Base-by-base conservation (phyloP, 305 asterid species). In the Striga hermonthica region DNA sequence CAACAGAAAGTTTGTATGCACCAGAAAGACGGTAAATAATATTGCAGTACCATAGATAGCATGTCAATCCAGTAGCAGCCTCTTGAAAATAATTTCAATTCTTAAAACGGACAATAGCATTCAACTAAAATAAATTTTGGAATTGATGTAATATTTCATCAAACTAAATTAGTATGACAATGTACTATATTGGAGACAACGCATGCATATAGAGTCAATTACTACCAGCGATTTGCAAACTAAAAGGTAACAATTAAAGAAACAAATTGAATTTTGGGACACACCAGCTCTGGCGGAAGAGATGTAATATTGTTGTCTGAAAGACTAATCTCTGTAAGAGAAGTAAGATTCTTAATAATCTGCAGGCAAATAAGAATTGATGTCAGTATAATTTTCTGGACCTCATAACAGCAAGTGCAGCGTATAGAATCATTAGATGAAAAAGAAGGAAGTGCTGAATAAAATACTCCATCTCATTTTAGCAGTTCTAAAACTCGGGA, bases 231-330 rank as follows among this genome's bases (percentile, higher is more conserved):
- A 41, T 70, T 1, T 57, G 56, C 28, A 64, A 65, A 40, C 63
- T 57, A 16, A 55, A 66, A 35, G 55, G 55, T 28, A 39, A 15
- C 69, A 9, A 11, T 22, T 22, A 22, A 40, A 62, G 55, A 50
- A 38, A 44, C 35, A 47, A 39, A 60, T 40, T 47, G 62, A 64
- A 52, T 47, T 39, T 70, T 1, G 48, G 37, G 15, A 71, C 84
- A 55, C 54, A 93, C 99, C 90, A 93, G 79, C 63, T 83, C 85
- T 15, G 99, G 90, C 41, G 99, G 94, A 77, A 90, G 88, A 38
- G 84, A 75, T 66, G 92, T 79, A 74, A 90, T 80, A 66, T 88
- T 83, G 78, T 93, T 93, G 82, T 93, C 93, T 54, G 97, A 88
- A 44, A 93, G 74, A 79, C 80, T 82, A 63, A 93, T 96, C 81